Evolutionary conservation across 176 grass and related monocot genomes (phyloP), one percentile per base, ranked within the genome.

Genomic region (Phoenix dactylifera): DNA sequence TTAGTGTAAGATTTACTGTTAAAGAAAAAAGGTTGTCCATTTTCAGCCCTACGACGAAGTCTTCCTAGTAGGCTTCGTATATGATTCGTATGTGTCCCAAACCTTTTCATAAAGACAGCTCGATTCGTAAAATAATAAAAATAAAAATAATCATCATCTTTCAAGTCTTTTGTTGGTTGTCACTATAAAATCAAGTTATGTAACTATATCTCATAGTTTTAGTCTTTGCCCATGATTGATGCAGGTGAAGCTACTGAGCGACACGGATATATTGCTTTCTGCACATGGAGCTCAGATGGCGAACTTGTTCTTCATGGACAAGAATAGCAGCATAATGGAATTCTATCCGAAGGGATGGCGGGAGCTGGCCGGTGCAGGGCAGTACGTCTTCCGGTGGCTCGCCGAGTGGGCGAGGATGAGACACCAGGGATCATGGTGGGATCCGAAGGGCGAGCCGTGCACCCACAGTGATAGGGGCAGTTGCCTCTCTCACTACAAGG

Each of bases 211-310:
- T 44, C 2, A 14, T 44, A 12, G 14, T 44, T 44, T 9, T 12
- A 14, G 10, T 12, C 9, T 44, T 44, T 44, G 35, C 9, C 9
- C 35, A 44, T 44, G 6, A 18, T 18, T 52, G 22, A 32, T 35
- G 18, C 68, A 89, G 89, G 89, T 89, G 50, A 70, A 28, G 68
- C 3, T 95, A 49, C 26, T 89, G 66, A 83, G 82, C 18, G 63
- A 67, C 58, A 89, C 85, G 9, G 82, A 95, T 51, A 75, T 95
- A 68, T 54, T 89, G 26, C 64, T 80, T 20, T 80, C 85, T 1
- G 26, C 85, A 4, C 89, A 95, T 6, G 85, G 89, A 16, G 89
- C 82, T 4, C 89, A 86, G 79, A 55, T 95, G 79, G 75, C 82
- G 1, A 95, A 89, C 69, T 17, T 78, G 59, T 5, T 83, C 20